Conservation (phyloP, 1,139 yeast genomes). For the Kodamaea ohmeri region DNA sequence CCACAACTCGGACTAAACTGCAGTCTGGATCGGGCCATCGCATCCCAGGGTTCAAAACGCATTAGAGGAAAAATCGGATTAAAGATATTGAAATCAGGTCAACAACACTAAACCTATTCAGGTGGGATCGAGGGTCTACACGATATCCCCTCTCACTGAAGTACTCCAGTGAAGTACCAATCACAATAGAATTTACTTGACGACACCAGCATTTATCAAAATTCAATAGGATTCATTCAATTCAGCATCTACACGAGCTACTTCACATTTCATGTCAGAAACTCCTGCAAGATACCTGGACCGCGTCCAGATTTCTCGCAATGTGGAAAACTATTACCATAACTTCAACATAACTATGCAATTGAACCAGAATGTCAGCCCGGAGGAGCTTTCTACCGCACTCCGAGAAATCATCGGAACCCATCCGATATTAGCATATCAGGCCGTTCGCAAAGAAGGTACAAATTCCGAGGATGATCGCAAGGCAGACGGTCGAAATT, state of each 20-base stretch:
- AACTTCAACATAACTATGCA: conserved; percentile 29
- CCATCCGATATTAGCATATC: conserved; percentile 23
- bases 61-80: too few species aligned
- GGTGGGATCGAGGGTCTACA: too few species aligned
- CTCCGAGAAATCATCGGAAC: conserved; percentile 21
- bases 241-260: not conserved
- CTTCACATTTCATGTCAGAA: conserved; percentile 1
- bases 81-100: too few species aligned
- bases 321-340: conserved; percentile 22
- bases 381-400: conserved; percentile 24
- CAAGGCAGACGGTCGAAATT: conserved; percentile 15
- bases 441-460: conserved; percentile 18
- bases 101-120: too few species aligned
- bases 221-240: not conserved
- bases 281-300: conserved; percentile 16
- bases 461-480: conserved; percentile 16
- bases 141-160: too few species aligned
- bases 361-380: conserved; percentile 20
- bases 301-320: conserved; percentile 28
- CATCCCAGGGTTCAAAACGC: too few species aligned
- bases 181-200: too few species aligned
- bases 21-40: too few species aligned
- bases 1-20: too few species aligned
- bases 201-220: not conserved
- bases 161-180: too few species aligned